Evolutionary conservation across 805 yeast species (phyloP).

Genomic region (Yamadazyma akitaensis): DNA sequence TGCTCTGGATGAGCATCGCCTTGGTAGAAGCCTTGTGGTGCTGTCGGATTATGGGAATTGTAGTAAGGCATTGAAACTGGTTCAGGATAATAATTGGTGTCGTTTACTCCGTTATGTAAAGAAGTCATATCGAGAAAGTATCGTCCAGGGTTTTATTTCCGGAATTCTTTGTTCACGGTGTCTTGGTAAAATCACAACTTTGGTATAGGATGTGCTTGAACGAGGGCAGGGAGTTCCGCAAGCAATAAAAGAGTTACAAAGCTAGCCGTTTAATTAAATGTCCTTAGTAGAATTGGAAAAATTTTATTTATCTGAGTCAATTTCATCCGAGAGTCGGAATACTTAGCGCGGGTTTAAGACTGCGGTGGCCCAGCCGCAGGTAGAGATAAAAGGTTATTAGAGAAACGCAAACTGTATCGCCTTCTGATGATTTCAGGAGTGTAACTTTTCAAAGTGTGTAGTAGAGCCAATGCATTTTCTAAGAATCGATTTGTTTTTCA

Average conservation of each 20-base stretch:
- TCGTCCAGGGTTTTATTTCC: background rate
- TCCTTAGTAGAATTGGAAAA: background rate
- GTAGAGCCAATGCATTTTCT: too few species aligned
- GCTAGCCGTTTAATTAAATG: background rate
- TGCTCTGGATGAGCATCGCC: background rate
- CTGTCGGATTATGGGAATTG: background rate
- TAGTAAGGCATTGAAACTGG: conserved; percentile 8
- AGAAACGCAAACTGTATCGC: background rate
- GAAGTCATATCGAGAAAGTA: conserved; percentile 22
- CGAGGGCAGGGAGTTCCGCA: background rate
- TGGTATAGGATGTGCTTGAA: background rate
- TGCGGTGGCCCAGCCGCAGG: conserved; percentile 1
- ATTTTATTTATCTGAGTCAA: background rate
- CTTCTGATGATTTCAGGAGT: too few species aligned
- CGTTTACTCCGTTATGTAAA: conserved; percentile 26
- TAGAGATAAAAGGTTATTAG: background rate
- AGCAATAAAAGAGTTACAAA: background rate
- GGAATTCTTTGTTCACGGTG: background rate
- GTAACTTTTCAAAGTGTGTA: too few species aligned
- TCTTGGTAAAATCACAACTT: background rate
- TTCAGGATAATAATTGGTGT: conserved; percentile 25
- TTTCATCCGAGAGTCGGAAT: conserved; percentile 9
- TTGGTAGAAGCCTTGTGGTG: background rate
- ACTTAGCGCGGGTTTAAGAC: conserved; percentile 1
- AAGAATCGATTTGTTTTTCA: too few species aligned